phyloP scores from a whole-genome alignment of 805 yeast genomes.

The Lipomyces starkeyi region DNA sequence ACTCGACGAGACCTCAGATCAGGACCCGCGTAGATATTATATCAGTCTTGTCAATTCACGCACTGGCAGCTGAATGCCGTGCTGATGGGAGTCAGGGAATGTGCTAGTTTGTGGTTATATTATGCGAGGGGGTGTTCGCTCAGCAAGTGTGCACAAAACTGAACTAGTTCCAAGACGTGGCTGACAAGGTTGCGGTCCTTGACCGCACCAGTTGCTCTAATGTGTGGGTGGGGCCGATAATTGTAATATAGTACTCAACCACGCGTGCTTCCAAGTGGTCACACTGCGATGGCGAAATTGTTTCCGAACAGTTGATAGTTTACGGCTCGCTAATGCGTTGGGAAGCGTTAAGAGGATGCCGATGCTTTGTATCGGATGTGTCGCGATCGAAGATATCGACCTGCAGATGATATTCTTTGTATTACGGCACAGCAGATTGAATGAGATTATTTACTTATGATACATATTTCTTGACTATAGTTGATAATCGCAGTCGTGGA shows the following conservation, averaged over 20 bases:
- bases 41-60: not conserved
- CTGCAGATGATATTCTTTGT: no score
- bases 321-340: no score
- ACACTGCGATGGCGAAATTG: no score
- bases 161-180: not conserved
- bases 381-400: no score
- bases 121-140: not conserved
- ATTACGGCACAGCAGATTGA: no score
- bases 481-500: not conserved
- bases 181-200: not conserved
- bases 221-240: no score
- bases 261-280: no score
- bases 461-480: not conserved
- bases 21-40: not conserved
- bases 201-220: no score
- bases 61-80: not conserved
- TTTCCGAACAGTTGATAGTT: no score
- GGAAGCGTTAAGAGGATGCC: no score
- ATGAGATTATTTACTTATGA: not conserved
- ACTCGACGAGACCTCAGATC: not conserved
- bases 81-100: not conserved
- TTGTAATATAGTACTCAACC: no score
- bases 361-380: no score
- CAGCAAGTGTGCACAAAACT: not conserved
- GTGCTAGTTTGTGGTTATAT: not conserved